Evolutionary conservation across 2,329 filamentous ascomycete genomes (phyloP).

Genomic region (Akanthomyces lecanii): DNA sequence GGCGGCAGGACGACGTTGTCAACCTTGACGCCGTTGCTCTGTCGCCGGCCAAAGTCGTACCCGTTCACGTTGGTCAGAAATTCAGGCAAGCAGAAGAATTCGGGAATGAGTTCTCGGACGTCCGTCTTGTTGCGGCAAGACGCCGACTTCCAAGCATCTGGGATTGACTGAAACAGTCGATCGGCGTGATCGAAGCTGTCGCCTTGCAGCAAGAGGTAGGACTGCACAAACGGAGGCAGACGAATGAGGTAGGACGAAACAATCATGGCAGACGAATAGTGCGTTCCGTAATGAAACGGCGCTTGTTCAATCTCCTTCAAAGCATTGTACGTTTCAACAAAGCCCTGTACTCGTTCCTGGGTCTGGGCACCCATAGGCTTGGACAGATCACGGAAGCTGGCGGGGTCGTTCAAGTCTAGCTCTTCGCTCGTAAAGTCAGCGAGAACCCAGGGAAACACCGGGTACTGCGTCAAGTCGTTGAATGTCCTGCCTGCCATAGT

Average conservation of each 20-base stretch:
- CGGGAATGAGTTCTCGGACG: slow-evolving; percentile 88
- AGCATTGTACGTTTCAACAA: slow-evolving; percentile 77
- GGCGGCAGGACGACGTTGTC: slow-evolving; percentile 86
- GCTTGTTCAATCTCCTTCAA: slow-evolving; percentile 90
- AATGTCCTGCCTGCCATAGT: slow-evolving; percentile 96
- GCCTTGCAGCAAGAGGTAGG: slow-evolving; percentile 90
- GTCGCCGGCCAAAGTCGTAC: slow-evolving; percentile 87
- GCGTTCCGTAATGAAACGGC: slow-evolving; percentile 95
- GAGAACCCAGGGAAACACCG: slow-evolving; percentile 95
- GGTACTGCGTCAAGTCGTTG: slow-evolving; percentile 97
- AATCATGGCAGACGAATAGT: slow-evolving; percentile 99
- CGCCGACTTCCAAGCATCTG: slow-evolving; percentile 85
- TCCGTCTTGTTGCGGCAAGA: slow-evolving; percentile 89
- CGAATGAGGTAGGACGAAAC: slow-evolving; percentile 95
- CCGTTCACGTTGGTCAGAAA: slow-evolving; percentile 91
- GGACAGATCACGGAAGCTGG: slow-evolving; percentile 82
- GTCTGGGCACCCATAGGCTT: slow-evolving; percentile 97
- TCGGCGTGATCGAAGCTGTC: slow-evolving; percentile 95
- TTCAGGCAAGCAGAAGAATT: slow-evolving; percentile 95
- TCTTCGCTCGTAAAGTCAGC: slow-evolving; percentile 95
- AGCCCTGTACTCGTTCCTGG: slow-evolving; percentile 68
- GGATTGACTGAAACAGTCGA: slow-evolving; percentile 88
- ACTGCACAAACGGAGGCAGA: slow-evolving; percentile 92
- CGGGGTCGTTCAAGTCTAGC: slow-evolving; percentile 77
- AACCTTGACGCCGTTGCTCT: slow-evolving; percentile 74